Base-by-base conservation (phyloP, 352 stramenopile genomes). In the Peronospora farinosa region DNA sequence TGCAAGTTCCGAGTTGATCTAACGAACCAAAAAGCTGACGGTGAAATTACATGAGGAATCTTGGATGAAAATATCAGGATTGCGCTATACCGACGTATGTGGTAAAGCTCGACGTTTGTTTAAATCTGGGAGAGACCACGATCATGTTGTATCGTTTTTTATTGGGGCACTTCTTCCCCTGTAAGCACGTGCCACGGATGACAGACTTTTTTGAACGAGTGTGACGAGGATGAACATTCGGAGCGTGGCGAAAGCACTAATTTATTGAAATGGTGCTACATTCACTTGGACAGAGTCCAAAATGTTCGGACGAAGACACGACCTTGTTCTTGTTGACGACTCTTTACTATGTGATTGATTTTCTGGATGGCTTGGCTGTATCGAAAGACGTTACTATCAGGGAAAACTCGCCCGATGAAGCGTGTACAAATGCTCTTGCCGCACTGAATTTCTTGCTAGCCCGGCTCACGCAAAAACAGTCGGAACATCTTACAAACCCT, bases 51-150 rank as follows among this genome's bases (percentile, higher is more conserved):
- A 0, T 35, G 65, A 1, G 28, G 53, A 5, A 62, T 72, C 0
- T 53, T 88, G 12, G 55, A 74, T 11, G 57, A 82, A 82, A 23
- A 71, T 86, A 17, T 69, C 55, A 2, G 53, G 67, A 11, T 40
- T 88, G 13, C 68, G 74, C 19, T 84, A 69, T 54, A 74, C 74
- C 3, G 72, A 86, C 23, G 67, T 85, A 11, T 78, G 67, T 47
- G 65, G 60, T 5, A 73, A 86, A 54, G 73, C 72, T 19, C 60
- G 58, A 41, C 55, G 68, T n/a, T 61, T 65, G 25, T 67, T 71
- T 40, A 57, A 67, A 7, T 43, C 49, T 30, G 63, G 19, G n/a
- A n/a, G 43, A 25, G 44, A 66, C 13, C 66, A 83, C 27, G 64
- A 84, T 37, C 47, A 63, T 16, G 72, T 76, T 6, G 47, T 80